phyloP scores from a whole-genome alignment of 768 basidiomycete species.

The Agaricus blazei region DNA sequence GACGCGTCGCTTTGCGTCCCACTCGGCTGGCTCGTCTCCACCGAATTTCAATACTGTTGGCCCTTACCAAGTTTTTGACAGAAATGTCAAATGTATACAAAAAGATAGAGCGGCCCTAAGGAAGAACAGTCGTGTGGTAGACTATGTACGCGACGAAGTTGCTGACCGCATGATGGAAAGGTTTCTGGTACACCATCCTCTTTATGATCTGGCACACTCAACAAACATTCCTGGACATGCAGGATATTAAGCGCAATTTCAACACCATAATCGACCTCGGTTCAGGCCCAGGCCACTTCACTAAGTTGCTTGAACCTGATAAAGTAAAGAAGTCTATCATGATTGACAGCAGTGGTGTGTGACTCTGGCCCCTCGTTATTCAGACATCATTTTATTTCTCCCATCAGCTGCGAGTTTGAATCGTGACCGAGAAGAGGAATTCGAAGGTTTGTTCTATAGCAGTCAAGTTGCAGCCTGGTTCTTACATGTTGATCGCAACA shows the following conservation, averaged over 20 bases:
- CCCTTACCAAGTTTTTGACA: constrained; percentile 86
- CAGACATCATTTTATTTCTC: background rate
- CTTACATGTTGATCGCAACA: constrained; percentile 24
- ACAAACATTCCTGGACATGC: background rate
- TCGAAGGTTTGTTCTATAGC: constrained; percentile 56
- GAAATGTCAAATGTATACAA: constrained; percentile 70
- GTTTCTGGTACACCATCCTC: constrained; percentile 55
- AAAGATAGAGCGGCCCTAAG: constrained; percentile 64
- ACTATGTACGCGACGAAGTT: constrained; percentile 89
- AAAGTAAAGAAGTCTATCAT: constrained; percentile 72
- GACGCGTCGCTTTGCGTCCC: constrained; percentile 42
- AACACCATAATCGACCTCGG: constrained; percentile 80
- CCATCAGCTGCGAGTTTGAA: constrained; percentile 58
- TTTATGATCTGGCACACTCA: background rate
- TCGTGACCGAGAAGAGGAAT: constrained; percentile 73
- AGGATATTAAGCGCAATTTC: constrained; percentile 93
- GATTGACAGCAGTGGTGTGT: constrained; percentile 82
- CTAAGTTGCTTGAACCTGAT: constrained; percentile 68
- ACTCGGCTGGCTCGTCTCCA: constrained; percentile 37
- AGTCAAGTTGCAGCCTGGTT: background rate
- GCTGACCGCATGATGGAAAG: constrained; percentile 90
- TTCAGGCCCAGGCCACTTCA: constrained; percentile 88
- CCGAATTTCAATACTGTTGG: constrained; percentile 43
- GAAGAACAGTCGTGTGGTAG: constrained; percentile 69
- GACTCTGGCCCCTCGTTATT: background rate